A percentile compares a stretch with the other conserved stretches of the same genome.
phyloP scores from a whole-genome alignment of 2,329 filamentous ascomycete genomes.

The Aspergillus intermedius region DNA sequence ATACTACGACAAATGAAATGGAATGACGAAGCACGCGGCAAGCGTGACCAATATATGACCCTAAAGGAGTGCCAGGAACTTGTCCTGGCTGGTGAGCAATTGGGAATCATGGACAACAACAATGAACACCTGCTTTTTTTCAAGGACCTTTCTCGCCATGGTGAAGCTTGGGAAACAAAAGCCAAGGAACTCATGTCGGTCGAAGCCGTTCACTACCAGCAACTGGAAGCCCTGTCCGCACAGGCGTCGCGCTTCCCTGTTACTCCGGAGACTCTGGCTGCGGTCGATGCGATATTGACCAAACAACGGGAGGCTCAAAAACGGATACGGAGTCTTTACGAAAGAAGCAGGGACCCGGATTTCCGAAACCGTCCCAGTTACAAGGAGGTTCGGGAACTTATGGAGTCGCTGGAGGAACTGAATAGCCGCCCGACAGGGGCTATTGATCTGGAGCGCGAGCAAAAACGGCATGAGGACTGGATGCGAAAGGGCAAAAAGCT shows the following conservation, averaged over 20 bases:
- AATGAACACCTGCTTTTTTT: constrained; percentile 75
- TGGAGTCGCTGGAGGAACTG: constrained; percentile 77
- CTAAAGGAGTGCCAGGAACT: constrained; percentile 73
- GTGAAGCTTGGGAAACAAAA: constrained; percentile 85
- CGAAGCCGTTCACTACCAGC: constrained; percentile 85
- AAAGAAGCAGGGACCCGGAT: constrained; percentile 68
- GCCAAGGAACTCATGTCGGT: constrained; percentile 88
- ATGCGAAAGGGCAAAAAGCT: constrained; percentile 97
- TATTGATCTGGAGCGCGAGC: constrained; percentile 86
- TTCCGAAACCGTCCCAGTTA: constrained; percentile 78
- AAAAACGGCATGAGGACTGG: constrained; percentile 96
- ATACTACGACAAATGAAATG: constrained; percentile 81
- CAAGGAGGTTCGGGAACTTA: constrained; percentile 79
- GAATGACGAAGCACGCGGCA: constrained; percentile 70
- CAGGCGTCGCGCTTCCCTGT: constrained; percentile 79
- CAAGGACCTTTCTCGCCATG: constrained; percentile 67
- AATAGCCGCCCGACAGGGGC: constrained; percentile 91
- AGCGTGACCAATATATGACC: constrained; percentile 60
- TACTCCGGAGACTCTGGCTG: constrained; percentile 67
- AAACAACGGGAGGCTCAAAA: constrained; percentile 93
- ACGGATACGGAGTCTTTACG: constrained; percentile 74
- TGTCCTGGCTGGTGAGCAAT: constrained; percentile 67
- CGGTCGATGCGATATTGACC: constrained; percentile 85
- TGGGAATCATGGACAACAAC: constrained; percentile 70
- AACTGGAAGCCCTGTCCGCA: constrained; percentile 81